Evolutionary conservation across 2,329 filamentous ascomycete genomes (phyloP), one percentile per base, ranked within the genome.

Genomic region (Alternaria alternata): DNA sequence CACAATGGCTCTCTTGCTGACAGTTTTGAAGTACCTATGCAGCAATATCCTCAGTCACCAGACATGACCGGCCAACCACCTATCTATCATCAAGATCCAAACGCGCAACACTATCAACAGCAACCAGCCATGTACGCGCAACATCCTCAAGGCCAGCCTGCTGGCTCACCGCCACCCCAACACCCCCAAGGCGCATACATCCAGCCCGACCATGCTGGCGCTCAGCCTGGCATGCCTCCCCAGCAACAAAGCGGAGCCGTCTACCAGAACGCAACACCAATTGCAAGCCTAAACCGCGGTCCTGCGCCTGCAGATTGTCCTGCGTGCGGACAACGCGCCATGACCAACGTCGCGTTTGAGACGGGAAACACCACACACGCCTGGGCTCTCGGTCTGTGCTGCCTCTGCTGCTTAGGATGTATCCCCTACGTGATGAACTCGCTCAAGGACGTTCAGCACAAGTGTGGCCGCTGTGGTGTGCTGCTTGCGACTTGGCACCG

Each of bases 381-480:
- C 1, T 84, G 81, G 82, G 83, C 80, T 9, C 71, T 77, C 5
- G 66, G 79, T 24, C 67, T 83, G 48, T 85, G 83, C 74, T 77
- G 74, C 57, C 71, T 78, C 54, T 69, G 70, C 61, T 82, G 80
- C 61, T 65, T 84, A 5, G 81, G 82, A 12, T 85, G 82, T 64
- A 79, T 85, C 46, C 82, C 83, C 0, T 85, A 85, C 62, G 39
- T 83, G 30, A 78, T 84, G 68, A 78, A 77, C 26, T 78, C 76
- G 43, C 72, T 82, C 53, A 85, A 85, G 70, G 81, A 85, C 54
- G 80, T 82, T 4, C 70, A 81, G 62, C 83, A 85, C 66, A 79
- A 79, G 60, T 85, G 83, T 56, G 81, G 81, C 1, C 75, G 78
- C 32, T 85, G 83, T 59, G 79, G 80, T 34, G 74, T 75, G 2